Evolutionary conservation across 192 early-diverging fungal species (phyloP).

Genomic region (Rhizophagus sp.): DNA sequence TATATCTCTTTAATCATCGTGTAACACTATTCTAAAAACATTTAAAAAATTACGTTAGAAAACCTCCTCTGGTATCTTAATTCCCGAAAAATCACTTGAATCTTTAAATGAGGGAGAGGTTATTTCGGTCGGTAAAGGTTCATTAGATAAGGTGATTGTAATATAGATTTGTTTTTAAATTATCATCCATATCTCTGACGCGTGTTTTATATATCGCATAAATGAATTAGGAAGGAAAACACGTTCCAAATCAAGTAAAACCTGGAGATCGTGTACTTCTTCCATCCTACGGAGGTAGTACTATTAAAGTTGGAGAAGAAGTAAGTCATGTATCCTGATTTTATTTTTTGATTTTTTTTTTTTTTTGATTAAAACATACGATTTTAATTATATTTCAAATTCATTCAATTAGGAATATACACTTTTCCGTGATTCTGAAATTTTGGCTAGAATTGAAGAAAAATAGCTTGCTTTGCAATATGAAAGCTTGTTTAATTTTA

Average conservation of each 20-base stretch:
- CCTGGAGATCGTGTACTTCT: constrained; percentile 95
- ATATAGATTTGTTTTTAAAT: neutral
- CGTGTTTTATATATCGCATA: constrained; percentile 5
- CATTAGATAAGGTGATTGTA: constrained; percentile 62
- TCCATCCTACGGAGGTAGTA: constrained; percentile 91
- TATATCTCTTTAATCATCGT: neutral
- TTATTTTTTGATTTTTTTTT: neutral
- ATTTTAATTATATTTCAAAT: neutral
- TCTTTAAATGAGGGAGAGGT: constrained; percentile 95
- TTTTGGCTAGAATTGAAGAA: constrained; percentile 28
- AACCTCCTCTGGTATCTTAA: constrained; percentile 93
- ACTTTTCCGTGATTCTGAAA: constrained; percentile 29
- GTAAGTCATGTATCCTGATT: constrained; percentile 32
- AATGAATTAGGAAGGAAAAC: constrained; percentile 69
- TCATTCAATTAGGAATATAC: constrained; percentile 20
- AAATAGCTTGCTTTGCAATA: neutral
- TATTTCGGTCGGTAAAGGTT: constrained; percentile 91
- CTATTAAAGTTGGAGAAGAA: constrained; percentile 89
- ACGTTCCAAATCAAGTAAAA: constrained; percentile 77
- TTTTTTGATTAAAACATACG: neutral
- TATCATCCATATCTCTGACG: neutral
- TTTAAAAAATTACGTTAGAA: constrained; percentile 57
- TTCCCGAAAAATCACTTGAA: constrained; percentile 99
- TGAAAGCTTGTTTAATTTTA: too few relatives aligned
- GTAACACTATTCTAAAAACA: neutral